Base-by-base conservation (phyloP, 2,329 filamentous ascomycete genomes). In the Phialophora verrucosa region DNA sequence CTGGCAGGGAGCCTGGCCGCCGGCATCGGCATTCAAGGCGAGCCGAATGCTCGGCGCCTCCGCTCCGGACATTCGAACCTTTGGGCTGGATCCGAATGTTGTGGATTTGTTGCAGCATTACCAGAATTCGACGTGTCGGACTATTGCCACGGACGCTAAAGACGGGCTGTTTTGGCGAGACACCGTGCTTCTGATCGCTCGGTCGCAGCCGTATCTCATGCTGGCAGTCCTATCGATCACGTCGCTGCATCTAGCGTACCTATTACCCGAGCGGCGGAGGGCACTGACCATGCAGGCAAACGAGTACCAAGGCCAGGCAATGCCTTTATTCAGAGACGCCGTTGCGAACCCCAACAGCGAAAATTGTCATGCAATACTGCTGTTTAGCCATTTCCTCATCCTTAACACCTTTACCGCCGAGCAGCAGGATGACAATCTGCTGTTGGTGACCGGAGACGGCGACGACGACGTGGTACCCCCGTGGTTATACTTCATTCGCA, bases 401-500 rank as follows among this genome's bases (percentile, higher is more conserved):
- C 62, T 73, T 23, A 70, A 71, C 31, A 67, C 68, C 1, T 63
- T 73, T 6, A 69, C 67, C 14, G 69, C 65, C 4, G 68, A 70
- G 27, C 35, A 67, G 14, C 63, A 73, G 29, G 63, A 68, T 56
- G 61, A 73, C 23, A 63, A 65, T 25, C 62, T 74, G 47, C 67
- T 74, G 5, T 65, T 74, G 27, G 62, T 74, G 2, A 59, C 69
- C 25, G 44, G 23, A 20, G 25, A 32, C 62, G 8, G 27, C 8
- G 14, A 29, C 2, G 14, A 29, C 1, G 61, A 49, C 7, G 50
- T 49, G 2, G 20, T 69, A 7, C 70, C 69, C 6, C 63, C 68
- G 3, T 74, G 71, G 73, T 57, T 74, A 14, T 44, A 69, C 47
- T 69, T 74, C 32, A 66, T 74, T 29, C 71, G 73, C 7, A 63